These are phyloP conservation scores for Cladophialophora psammophila DNA, from an alignment of 2,329 filamentous ascomycete species.

Conservation along the genomic window DNA sequence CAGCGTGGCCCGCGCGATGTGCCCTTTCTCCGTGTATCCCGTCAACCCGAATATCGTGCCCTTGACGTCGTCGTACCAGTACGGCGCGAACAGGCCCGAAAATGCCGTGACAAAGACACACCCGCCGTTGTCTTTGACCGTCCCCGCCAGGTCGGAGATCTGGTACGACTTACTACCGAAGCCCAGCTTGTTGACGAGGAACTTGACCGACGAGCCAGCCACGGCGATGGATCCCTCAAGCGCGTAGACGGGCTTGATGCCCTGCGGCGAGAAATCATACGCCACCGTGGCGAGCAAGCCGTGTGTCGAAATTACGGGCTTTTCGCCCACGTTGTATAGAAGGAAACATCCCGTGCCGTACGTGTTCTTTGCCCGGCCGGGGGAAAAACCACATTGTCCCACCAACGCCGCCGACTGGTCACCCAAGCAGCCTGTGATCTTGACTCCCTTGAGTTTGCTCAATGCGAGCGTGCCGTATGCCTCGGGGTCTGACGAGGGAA, in stretches of 20 bases:
- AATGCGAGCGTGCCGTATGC: conserved; percentile 69
- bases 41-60: conserved; percentile 80
- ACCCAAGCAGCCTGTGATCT: conserved; percentile 76
- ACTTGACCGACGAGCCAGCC: conserved; percentile 74
- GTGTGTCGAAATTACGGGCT: conserved; percentile 77
- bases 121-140: conserved; percentile 73
- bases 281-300: conserved; percentile 79
- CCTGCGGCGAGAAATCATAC: conserved; percentile 68
- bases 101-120: conserved; percentile 83
- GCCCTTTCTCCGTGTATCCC: conserved; percentile 76
- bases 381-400: conserved; percentile 77
- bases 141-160: conserved; percentile 64
- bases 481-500: conserved; percentile 72
- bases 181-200: conserved; percentile 65
- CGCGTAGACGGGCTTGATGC: conserved; percentile 72
- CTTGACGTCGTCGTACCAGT: conserved; percentile 85
- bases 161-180: conserved; percentile 61
- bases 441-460: conserved; percentile 68
- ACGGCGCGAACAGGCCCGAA: conserved; percentile 80
- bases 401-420: conserved; percentile 81
- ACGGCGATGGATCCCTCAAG: conserved; percentile 79
- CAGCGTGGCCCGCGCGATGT: conserved; percentile 80
- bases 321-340: conserved; percentile 77
- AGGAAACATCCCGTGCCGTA: conserved; percentile 83
- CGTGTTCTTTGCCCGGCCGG: conserved; percentile 80